These are phyloP conservation scores for Chaetoscypha palmicola DNA, from an alignment of 2,329 filamentous ascomycete genomes.

Conservation along the genomic window DNA sequence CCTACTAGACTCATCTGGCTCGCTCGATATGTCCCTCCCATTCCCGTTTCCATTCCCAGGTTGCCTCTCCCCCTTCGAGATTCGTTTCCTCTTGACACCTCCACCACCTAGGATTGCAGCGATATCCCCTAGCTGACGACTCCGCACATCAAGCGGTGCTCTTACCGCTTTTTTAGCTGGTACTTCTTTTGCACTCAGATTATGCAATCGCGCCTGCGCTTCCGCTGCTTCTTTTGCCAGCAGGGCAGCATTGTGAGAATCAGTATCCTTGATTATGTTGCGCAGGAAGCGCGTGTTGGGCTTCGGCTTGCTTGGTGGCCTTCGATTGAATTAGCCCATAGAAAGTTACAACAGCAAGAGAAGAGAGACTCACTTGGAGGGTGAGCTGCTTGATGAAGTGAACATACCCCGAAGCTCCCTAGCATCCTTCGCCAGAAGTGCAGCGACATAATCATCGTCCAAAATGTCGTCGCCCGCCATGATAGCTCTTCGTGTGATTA, in stretches of 20 bases:
- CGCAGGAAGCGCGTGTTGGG: slow-evolving; percentile 87
- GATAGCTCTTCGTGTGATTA: too few relatives aligned
- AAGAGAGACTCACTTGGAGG: slow-evolving; percentile 21
- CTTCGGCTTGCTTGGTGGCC: slow-evolving; percentile 59
- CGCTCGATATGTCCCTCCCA: slow-evolving; percentile 13
- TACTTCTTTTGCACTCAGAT: slow-evolving; percentile 42
- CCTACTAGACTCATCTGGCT: slow-evolving; percentile 2
- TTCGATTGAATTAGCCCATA: too few relatives aligned
- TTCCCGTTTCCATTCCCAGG: too few relatives aligned
- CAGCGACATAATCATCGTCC: slow-evolving; percentile 73
- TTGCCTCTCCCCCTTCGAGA: slow-evolving; percentile 10
- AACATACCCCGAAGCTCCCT: slow-evolving; percentile 38
- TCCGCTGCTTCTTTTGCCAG: slow-evolving; percentile 80
- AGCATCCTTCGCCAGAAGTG: slow-evolving; percentile 74
- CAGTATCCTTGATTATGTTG: slow-evolving; percentile 81
- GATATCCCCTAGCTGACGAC: slow-evolving; percentile 53
- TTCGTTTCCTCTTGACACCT: slow-evolving; percentile 21
- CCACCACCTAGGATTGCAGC: slow-evolving; percentile 47
- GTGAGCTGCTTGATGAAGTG: not conserved
- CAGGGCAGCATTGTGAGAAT: slow-evolving; percentile 81
- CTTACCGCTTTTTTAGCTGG: slow-evolving; percentile 38
- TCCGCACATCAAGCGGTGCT: slow-evolving; percentile 40
- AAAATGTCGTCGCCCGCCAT: slow-evolving; percentile 38
- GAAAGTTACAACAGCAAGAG: too few relatives aligned
- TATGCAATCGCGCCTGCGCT: slow-evolving; percentile 60